A percentile compares a stretch with the other conserved stretches of the same genome.
Evolutionary conservation across 768 basidiomycete genomes (phyloP).

Genomic region (Boletellus ananiceps): DNA sequence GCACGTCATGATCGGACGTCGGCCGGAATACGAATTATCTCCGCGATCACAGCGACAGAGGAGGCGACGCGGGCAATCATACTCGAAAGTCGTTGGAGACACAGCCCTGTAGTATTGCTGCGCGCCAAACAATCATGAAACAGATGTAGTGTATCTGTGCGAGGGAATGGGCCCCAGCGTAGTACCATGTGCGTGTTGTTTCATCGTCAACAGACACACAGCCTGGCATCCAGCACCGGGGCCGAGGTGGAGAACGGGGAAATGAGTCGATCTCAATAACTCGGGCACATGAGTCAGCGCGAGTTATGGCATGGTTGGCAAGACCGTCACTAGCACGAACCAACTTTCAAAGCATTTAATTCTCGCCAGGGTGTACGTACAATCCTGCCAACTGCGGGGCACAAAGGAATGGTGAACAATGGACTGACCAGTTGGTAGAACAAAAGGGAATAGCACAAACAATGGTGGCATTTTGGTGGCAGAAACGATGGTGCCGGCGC

Average conservation of each 20-base stretch:
- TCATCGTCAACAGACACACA: neutral
- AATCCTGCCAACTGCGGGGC: neutral
- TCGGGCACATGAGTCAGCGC: neutral
- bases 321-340: neutral
- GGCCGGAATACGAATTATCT: too few species aligned
- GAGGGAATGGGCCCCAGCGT: neutral
- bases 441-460: constrained; percentile 4
- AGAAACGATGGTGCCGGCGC: neutral
- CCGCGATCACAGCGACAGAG: too few species aligned
- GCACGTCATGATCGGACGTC: too few species aligned
- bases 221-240: neutral
- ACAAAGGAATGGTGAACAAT: constrained; percentile 19
- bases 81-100: too few species aligned
- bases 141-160: too few species aligned
- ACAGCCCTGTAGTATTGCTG: too few species aligned
- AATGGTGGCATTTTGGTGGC: neutral
- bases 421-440: constrained; percentile 14
- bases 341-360: neutral
- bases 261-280: neutral
- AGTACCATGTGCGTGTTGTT: neutral
- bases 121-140: too few species aligned
- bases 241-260: neutral
- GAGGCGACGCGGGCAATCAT: too few species aligned
- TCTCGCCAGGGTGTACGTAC: constrained; percentile 10
- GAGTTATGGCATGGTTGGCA: neutral